phyloP scores from a whole-genome alignment of 2,329 filamentous ascomycete species.

The Aspergillus amoenus region DNA sequence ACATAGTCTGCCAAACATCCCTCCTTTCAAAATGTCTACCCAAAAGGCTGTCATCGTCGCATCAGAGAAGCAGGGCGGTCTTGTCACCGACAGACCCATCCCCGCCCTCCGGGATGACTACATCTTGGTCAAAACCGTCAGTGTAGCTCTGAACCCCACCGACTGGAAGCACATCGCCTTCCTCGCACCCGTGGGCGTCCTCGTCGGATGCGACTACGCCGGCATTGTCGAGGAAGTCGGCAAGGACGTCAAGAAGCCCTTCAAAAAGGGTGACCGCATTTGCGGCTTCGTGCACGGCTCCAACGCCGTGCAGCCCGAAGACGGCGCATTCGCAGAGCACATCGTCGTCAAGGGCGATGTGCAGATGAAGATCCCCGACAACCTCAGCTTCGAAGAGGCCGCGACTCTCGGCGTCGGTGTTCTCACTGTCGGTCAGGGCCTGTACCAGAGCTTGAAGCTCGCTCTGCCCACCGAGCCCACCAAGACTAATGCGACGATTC shows the following conservation, averaged over 20 bases:
- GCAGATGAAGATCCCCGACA: not conserved
- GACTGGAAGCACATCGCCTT: slow-evolving; percentile 5
- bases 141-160: slow-evolving; percentile 4
- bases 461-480: not conserved
- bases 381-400: not conserved
- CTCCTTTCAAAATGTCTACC: not conserved
- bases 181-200: not conserved
- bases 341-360: slow-evolving; percentile 1
- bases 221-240: not conserved
- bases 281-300: not conserved
- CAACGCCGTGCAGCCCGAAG: not conserved
- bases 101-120: slow-evolving; percentile 1
- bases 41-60: slow-evolving; percentile 2
- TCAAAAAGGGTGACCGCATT: slow-evolving; percentile 6
- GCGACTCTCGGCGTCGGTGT: not conserved
- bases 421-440: not conserved
- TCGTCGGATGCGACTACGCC: slow-evolving; percentile 1
- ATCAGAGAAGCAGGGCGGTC: not conserved
- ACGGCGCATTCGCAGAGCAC: slow-evolving; percentile 9
- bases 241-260: not conserved
- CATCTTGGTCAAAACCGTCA: slow-evolving; percentile 4
- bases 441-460: not conserved
- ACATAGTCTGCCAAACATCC: too few relatives aligned
- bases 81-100: slow-evolving; percentile 1
- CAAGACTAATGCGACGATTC: not conserved